Percentiles rank a stretch among this genome's conserved stretches.
Evolutionary conservation across 2,329 filamentous ascomycete species (phyloP).

Genomic region (Cladosporium sphaerospermum): DNA sequence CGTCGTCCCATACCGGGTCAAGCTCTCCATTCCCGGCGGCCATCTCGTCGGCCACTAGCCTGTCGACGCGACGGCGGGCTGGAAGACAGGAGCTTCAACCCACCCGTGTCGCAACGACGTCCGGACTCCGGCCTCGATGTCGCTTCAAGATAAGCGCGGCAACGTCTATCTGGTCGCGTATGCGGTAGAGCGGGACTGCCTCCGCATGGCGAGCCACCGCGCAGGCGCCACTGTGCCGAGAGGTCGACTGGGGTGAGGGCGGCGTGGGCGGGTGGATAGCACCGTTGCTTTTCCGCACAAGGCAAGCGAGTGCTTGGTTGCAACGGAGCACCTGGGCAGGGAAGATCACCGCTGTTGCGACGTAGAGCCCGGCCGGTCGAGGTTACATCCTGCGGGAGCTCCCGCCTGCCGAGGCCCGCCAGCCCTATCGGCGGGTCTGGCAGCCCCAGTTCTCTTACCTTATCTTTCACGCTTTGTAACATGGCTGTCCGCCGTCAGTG

Average conservation of each 20-base stretch:
- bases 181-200: slow-evolving; percentile 1
- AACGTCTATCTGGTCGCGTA: not conserved
- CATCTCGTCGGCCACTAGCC: slow-evolving; percentile 44
- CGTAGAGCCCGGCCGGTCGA: slow-evolving; percentile 11
- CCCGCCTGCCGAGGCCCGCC: slow-evolving; percentile 1
- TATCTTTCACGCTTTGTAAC: too few species aligned
- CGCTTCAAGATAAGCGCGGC: not conserved
- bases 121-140: not conserved
- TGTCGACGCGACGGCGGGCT: not conserved
- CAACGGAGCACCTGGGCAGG: slow-evolving; percentile 9
- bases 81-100: not conserved
- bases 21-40: slow-evolving; percentile 37
- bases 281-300: slow-evolving; percentile 5
- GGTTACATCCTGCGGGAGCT: slow-evolving; percentile 5
- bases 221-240: not conserved
- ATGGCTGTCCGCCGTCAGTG: too few species aligned
- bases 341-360: slow-evolving; percentile 11
- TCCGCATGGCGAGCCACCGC: slow-evolving; percentile 2
- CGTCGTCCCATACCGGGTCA: slow-evolving; percentile 60
- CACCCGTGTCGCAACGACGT: too few species aligned
- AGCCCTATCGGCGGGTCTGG: not conserved
- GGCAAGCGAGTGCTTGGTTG: slow-evolving; percentile 12
- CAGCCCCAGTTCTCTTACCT: too few species aligned
- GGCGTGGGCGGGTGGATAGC: not conserved
- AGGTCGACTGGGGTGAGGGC: not conserved